Percentiles rank a stretch among this genome's conserved stretches.
These are phyloP conservation scores for Mycena filopes DNA, from an alignment of 768 basidiomycete species.

Conservation along the genomic window DNA sequence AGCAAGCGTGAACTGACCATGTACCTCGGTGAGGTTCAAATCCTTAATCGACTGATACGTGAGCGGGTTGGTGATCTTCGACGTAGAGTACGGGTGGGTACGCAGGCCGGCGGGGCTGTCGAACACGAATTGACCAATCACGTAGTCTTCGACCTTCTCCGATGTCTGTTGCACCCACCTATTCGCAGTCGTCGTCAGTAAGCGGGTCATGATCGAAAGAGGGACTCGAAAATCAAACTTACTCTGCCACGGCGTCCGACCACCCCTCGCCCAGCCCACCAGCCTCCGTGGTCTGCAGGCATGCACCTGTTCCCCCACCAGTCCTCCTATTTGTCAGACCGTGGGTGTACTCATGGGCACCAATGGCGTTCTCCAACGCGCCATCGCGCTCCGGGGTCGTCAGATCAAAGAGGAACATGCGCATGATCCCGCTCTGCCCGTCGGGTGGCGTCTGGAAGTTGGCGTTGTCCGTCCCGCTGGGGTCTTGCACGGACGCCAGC, in stretches of 20 bases:
- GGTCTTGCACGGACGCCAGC: constrained; percentile 63
- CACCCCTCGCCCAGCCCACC: constrained; percentile 79
- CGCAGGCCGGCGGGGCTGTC: constrained; percentile 55
- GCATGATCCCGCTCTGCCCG: too few relatives aligned
- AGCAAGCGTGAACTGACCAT: too few relatives aligned
- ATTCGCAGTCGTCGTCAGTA: too few relatives aligned
- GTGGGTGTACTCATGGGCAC: constrained; percentile 56
- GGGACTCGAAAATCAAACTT: too few relatives aligned
- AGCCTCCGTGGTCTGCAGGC: constrained; percentile 70
- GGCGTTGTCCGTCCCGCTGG: constrained; percentile 56
- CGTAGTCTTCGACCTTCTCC: constrained; percentile 42
- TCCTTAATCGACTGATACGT: too few relatives aligned
- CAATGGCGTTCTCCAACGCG: constrained; percentile 26
- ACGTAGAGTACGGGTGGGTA: constrained; percentile 56
- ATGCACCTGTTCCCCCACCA: constrained; percentile 63
- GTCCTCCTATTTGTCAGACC: constrained; percentile 58
- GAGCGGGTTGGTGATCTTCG: constrained; percentile 48
- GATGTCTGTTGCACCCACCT: too few relatives aligned
- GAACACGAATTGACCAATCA: constrained; percentile 51
- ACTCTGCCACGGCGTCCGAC: constrained; percentile 65
- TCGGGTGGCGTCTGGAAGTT: constrained; percentile 57
- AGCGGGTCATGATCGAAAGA: too few relatives aligned
- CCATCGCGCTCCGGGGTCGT: constrained; percentile 33
- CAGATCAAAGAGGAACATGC: too few relatives aligned
- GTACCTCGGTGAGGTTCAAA: too few relatives aligned